A percentile compares a stretch with the other conserved stretches of the same genome.
These are phyloP conservation scores for Ustilago hordei DNA, from an alignment of 1,284 basidiomycete genomes.

Conservation along the genomic window DNA sequence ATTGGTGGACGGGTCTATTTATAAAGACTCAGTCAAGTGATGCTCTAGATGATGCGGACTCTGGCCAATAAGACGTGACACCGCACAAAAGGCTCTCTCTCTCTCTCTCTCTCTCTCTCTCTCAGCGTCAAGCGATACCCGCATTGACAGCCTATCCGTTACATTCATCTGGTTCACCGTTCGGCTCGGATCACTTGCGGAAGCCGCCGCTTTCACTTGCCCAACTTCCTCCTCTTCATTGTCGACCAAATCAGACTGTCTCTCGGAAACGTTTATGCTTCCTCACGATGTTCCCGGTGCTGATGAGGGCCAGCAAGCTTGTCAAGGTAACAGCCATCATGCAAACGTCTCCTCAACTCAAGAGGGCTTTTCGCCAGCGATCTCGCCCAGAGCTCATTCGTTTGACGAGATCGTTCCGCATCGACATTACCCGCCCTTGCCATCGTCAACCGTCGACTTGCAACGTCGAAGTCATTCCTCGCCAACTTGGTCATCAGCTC, in stretches of 20 bases:
- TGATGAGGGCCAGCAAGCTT: background rate
- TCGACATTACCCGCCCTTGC: constrained; percentile 6
- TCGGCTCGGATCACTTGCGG: background rate
- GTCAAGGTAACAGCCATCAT: background rate
- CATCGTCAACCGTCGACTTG: background rate
- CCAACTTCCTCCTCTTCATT: background rate
- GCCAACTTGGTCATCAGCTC: constrained; percentile 1
- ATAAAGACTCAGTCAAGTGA: background rate
- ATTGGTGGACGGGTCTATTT: background rate
- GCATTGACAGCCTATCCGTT: background rate
- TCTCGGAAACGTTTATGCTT: background rate
- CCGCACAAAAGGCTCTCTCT: too few species aligned
- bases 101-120: too few species aligned
- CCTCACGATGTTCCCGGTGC: background rate
- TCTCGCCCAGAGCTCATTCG: constrained; percentile 6
- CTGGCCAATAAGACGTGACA: background rate
- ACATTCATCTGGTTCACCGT: background rate
- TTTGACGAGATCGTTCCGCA: constrained; percentile 7
- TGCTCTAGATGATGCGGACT: background rate
- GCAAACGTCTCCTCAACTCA: background rate
- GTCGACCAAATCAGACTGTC: background rate
- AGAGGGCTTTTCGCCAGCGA: background rate
- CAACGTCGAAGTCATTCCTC: constrained; percentile 7
- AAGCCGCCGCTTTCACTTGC: background rate
- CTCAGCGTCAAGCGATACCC: background rate